Conservation (phyloP, 306 rosid genomes). For the Mucuna pruriens region DNA sequence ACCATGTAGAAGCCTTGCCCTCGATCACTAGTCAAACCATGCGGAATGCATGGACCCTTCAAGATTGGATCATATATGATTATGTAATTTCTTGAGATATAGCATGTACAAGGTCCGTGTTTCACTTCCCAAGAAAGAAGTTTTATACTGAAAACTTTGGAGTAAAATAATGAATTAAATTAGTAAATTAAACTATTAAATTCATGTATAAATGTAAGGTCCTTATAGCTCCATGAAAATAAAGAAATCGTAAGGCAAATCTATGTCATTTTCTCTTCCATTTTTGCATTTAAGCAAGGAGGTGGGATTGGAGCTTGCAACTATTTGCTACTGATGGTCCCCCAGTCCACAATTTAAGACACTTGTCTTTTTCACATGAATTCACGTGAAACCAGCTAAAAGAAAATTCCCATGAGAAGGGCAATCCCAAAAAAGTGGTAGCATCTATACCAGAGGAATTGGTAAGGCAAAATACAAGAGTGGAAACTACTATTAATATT, state of each 20-base stretch:
- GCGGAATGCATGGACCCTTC: no score
- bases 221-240: background rate
- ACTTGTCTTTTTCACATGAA: background rate
- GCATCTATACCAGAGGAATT: background rate
- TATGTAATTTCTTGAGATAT: no score
- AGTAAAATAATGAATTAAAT: background rate
- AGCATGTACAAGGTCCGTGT: no score
- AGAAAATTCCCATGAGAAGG: background rate
- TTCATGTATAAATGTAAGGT: background rate
- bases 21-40: no score
- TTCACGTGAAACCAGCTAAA: slow-evolving; percentile 12
- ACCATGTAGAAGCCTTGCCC: no score
- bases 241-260: background rate
- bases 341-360: background rate
- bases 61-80: no score
- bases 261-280: background rate
- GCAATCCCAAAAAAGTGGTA: background rate
- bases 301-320: background rate
- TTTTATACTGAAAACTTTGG: background rate
- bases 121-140: background rate
- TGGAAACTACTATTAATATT: background rate
- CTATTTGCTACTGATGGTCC: slow-evolving; percentile 14
- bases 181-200: background rate
- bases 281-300: background rate
- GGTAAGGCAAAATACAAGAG: slow-evolving; percentile 6